Percentiles rank a stretch among this genome's conserved stretches.
phyloP scores from a whole-genome alignment of 805 yeast genomes.

The Pichia californica region DNA sequence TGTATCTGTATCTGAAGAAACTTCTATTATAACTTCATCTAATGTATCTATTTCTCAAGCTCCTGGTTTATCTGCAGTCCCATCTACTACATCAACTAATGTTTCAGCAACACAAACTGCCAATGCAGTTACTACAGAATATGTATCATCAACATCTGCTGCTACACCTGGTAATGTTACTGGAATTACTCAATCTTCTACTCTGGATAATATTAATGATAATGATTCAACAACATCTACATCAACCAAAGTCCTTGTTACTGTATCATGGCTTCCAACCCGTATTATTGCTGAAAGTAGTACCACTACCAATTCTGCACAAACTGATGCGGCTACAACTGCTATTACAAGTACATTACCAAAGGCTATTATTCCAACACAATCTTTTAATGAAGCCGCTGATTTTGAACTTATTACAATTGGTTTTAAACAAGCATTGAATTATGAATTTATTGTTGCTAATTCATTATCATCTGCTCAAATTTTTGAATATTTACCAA shows the following conservation, averaged over 20 bases:
- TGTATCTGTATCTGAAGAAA: not conserved
- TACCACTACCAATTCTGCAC: conserved; percentile 1
- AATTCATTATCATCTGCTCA: conserved; percentile 76
- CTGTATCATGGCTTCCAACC: conserved; percentile 16
- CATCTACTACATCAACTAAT: not conserved
- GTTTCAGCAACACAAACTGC: too few species aligned
- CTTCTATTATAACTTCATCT: too few species aligned
- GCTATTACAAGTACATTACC: conserved; percentile 54
- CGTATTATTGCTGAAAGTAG: conserved; percentile 11
- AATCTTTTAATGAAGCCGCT: conserved; percentile 33
- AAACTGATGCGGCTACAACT: conserved; percentile 18
- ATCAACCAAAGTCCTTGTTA: not conserved
- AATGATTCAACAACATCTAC: too few species aligned
- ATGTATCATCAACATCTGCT: too few species aligned
- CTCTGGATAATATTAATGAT: too few species aligned
- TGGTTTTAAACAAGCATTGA: conserved; percentile 73
- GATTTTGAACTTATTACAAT: conserved; percentile 54
- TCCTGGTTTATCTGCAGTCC: not conserved
- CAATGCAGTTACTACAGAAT: too few species aligned
- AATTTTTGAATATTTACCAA: conserved; percentile 80
- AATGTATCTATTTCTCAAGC: conserved; percentile 4
- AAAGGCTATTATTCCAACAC: conserved; percentile 65
- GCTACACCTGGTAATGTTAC: too few species aligned
- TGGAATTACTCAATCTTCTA: too few species aligned
- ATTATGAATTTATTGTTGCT: conserved; percentile 76